Evolutionary conservation across 371 early-diverging fungal genomes (phyloP).

Genomic region (Mortierella sp.): DNA sequence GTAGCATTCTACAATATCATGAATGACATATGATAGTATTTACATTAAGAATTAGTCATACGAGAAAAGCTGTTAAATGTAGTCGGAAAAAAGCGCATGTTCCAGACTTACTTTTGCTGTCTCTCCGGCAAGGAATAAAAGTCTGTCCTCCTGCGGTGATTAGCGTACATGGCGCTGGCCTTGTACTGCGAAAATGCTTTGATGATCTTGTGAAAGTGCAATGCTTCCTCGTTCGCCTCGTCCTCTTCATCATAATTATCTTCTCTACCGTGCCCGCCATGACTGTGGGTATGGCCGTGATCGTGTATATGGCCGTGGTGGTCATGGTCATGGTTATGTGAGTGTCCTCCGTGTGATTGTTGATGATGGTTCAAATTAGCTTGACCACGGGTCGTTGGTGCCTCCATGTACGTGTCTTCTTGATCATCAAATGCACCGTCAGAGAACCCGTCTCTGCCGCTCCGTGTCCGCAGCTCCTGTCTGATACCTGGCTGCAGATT

Average conservation of each 20-base stretch:
- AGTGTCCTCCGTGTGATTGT: slow-evolving; percentile 2
- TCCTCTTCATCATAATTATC: slow-evolving; percentile 22
- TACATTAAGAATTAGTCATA: too few relatives aligned
- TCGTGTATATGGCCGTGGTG: slow-evolving; percentile 5
- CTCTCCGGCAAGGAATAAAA: slow-evolving; percentile 70
- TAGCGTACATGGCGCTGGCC: slow-evolving; percentile 69
- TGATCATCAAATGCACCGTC: slow-evolving; percentile 3
- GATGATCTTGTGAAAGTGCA: slow-evolving; percentile 73
- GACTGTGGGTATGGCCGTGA: slow-evolving; percentile 38
- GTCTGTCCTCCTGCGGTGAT: slow-evolving; percentile 80
- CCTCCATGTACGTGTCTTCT: slow-evolving; percentile 1
- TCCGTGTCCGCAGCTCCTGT: slow-evolving; percentile 6
- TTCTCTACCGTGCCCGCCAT: slow-evolving; percentile 22
- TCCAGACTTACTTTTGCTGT: slow-evolving; percentile 68
- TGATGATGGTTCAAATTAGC: slow-evolving; percentile 4
- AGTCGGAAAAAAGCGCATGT: too few relatives aligned
- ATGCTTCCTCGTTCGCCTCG: slow-evolving; percentile 52
- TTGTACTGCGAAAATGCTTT: slow-evolving; percentile 81
- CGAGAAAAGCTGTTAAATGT: neutral
- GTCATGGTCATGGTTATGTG: slow-evolving; percentile 23
- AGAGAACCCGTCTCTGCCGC: slow-evolving; percentile 5
- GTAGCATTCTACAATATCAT: slow-evolving; percentile 53
- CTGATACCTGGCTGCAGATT: slow-evolving; percentile 28
- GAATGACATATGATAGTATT: neutral
- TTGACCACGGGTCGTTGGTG: neutral